A percentile compares a stretch with the other conserved stretches of the same genome.
Conservation (phyloP, 1,284 basidiomycete species). For the Malassezia slooffiae region DNA sequence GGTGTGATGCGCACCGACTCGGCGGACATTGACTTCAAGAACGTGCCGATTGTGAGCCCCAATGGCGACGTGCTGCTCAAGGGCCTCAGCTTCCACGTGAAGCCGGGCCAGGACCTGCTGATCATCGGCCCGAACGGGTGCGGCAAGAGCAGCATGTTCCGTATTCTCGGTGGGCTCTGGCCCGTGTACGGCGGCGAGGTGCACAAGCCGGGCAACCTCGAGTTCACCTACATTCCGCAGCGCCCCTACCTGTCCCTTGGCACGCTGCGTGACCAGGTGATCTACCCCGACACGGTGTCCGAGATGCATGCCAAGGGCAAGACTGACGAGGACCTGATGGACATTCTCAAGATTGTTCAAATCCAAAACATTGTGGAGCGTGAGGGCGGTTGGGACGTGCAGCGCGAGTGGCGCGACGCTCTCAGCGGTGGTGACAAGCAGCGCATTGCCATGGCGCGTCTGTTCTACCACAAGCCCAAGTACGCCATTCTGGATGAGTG, state of each 20-base stretch:
- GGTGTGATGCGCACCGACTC: constrained; percentile 54
- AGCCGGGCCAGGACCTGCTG: constrained; percentile 62
- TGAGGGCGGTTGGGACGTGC: constrained; percentile 88
- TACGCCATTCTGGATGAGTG: constrained; percentile 96
- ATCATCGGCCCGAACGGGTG: constrained; percentile 59
- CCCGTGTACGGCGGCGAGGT: constrained; percentile 89
- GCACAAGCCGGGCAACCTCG: constrained; percentile 75
- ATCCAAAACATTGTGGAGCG: constrained; percentile 80
- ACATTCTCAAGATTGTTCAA: constrained; percentile 66
- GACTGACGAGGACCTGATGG: constrained; percentile 61
- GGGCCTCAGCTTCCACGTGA: constrained; percentile 72
- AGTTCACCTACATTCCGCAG: constrained; percentile 93
- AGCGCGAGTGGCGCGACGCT: constrained; percentile 83
- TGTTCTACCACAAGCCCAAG: constrained; percentile 94
- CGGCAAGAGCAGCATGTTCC: constrained; percentile 57
- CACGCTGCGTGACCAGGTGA: constrained; percentile 80
- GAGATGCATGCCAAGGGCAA: constrained; percentile 37
- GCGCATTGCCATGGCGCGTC: constrained; percentile 84
- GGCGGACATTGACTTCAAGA: constrained; percentile 71
- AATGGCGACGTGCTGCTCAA: constrained; percentile 81
- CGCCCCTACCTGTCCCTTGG: constrained; percentile 85
- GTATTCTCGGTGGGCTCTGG: constrained; percentile 92
- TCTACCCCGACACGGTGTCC: constrained; percentile 65
- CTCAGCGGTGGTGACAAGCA: constrained; percentile 64
- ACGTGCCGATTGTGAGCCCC: constrained; percentile 88